These are phyloP conservation scores for Pseudozyma hubeiensis DNA, from an alignment of 1,284 basidiomycete genomes.

Conservation along the genomic window DNA sequence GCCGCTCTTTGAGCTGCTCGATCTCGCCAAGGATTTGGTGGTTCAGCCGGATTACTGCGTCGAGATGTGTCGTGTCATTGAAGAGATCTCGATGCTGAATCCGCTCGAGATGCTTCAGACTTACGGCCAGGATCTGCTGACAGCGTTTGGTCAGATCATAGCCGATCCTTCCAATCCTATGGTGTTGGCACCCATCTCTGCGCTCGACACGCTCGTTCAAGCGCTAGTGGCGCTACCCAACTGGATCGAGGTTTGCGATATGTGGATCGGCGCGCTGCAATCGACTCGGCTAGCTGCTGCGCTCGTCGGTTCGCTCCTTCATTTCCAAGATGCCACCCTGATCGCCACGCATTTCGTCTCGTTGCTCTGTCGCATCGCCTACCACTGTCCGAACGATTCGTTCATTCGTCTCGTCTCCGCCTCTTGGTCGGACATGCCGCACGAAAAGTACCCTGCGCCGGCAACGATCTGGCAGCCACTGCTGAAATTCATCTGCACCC, in stretches of 20 bases:
- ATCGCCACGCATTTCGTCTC: conserved; percentile 57
- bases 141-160: conserved; percentile 50
- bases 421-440: conserved; percentile 27
- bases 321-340: conserved; percentile 53
- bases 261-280: conserved; percentile 47
- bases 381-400: conserved; percentile 29
- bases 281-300: conserved; percentile 48
- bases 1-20: conserved; percentile 58
- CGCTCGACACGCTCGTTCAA: conserved; percentile 58
- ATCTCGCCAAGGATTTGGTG: conserved; percentile 48
- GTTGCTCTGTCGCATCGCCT: conserved; percentile 58
- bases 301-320: conserved; percentile 54
- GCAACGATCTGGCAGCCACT: conserved; percentile 38
- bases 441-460: conserved; percentile 17
- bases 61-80: conserved; percentile 61
- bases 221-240: conserved; percentile 41
- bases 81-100: conserved; percentile 59
- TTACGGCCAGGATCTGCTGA: conserved; percentile 52
- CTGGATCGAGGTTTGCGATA: conserved; percentile 36
- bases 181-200: conserved; percentile 56
- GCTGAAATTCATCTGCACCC: conserved; percentile 38
- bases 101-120: conserved; percentile 56
- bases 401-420: conserved; percentile 55
- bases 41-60: conserved; percentile 61
- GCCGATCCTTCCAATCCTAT: conserved; percentile 57